Evolutionary conservation across 192 early-diverging fungal genomes (phyloP).

Genomic region (Chytriomyces hyalinus): DNA sequence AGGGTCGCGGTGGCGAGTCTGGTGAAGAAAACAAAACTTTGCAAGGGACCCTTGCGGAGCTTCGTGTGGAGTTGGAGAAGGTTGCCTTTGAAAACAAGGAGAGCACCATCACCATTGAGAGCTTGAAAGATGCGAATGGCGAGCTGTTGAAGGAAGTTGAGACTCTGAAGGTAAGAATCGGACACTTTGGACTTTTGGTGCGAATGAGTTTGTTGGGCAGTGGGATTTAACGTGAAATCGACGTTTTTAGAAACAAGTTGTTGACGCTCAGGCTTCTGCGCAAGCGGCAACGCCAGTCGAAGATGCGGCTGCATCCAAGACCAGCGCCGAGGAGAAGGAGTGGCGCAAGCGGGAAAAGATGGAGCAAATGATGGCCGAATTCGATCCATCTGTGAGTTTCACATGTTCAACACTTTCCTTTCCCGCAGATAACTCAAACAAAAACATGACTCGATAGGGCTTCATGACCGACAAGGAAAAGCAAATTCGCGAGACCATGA

Average conservation of each 20-base stretch:
- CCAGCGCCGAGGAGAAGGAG: constrained; percentile 71
- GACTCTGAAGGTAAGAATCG: constrained; percentile 65
- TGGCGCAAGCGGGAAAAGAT: constrained; percentile 83
- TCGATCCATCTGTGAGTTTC: constrained; percentile 70
- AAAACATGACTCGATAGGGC: constrained; percentile 46
- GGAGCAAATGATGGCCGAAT: constrained; percentile 80
- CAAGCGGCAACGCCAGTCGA: constrained; percentile 16
- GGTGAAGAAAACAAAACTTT: constrained; percentile 76
- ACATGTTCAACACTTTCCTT: neutral
- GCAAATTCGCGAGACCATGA: constrained; percentile 71
- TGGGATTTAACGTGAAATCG: constrained; percentile 7
- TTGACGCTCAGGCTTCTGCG: constrained; percentile 44
- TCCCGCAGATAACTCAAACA: neutral
- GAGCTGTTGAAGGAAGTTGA: constrained; percentile 80
- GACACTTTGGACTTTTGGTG: constrained; percentile 2
- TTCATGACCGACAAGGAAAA: constrained; percentile 78
- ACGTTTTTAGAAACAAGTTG: constrained; percentile 49
- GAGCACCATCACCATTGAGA: constrained; percentile 84
- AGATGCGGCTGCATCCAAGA: constrained; percentile 22
- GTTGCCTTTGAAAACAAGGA: constrained; percentile 89
- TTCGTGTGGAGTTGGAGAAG: constrained; percentile 88
- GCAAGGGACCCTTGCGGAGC: constrained; percentile 70
- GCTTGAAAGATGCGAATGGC: constrained; percentile 81
- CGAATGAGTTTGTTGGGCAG: constrained; percentile 17
- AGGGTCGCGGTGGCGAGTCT: constrained; percentile 54